Evolutionary conservation across 305 asterid species (phyloP).

Genomic region (Rubia peregrina): DNA sequence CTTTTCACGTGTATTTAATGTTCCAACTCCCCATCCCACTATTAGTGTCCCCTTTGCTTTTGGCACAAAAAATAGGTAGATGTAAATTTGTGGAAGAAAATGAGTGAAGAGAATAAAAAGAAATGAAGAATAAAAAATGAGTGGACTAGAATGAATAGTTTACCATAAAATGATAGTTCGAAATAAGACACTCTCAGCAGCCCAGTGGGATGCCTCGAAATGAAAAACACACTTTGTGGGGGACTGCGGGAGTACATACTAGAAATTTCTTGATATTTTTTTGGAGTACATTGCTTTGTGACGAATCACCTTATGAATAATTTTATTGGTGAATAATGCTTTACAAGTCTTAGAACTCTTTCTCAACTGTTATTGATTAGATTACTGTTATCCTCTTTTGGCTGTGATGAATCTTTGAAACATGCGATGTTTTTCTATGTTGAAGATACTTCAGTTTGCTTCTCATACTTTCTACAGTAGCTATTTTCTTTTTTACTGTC

Average conservation of each 20-base stretch:
- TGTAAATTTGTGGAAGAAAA: not conserved
- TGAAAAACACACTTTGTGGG: not conserved
- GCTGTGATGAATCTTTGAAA: not conserved
- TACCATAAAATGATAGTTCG: not conserved
- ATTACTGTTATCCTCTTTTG: not conserved
- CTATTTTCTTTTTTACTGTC: not conserved
- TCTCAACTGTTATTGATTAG: not conserved
- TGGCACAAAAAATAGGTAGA: too few relatives aligned
- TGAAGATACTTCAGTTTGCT: conserved; percentile 1
- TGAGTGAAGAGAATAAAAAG: too few relatives aligned
- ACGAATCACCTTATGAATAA: not conserved
- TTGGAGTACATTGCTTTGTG: not conserved
- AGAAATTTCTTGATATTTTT: not conserved
- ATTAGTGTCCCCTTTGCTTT: not conserved
- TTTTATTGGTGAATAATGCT: not conserved
- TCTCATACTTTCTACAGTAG: not conserved
- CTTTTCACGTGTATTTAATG: not conserved
- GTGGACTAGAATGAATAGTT: too few relatives aligned
- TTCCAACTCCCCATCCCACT: not conserved
- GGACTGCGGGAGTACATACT: not conserved
- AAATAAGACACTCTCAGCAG: not conserved
- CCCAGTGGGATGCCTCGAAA: too few relatives aligned
- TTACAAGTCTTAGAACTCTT: not conserved
- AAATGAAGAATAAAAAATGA: not conserved
- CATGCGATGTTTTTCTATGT: not conserved